phyloP scores from a whole-genome alignment of 1,284 basidiomycete species.

The Cutaneotrichosporon cavernicola region DNA sequence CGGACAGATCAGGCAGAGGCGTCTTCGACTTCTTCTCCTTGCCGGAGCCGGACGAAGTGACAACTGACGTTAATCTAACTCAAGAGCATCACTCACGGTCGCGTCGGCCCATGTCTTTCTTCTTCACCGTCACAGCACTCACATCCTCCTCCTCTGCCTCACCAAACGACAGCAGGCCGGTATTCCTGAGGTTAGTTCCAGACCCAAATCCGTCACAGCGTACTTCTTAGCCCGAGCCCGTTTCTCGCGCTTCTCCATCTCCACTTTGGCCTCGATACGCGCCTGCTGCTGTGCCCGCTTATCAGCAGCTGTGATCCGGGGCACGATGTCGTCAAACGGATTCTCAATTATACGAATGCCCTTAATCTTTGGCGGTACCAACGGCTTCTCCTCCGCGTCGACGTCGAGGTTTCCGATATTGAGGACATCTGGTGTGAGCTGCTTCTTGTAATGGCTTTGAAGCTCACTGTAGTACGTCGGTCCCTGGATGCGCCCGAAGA shows the following conservation, averaged over 20 bases:
- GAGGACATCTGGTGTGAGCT: conserved; percentile 65
- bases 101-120: conserved; percentile 74
- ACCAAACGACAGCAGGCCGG: conserved; percentile 81
- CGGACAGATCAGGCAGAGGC: conserved; percentile 10
- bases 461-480: conserved; percentile 86
- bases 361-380: conserved; percentile 92
- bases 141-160: conserved; percentile 68
- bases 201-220: conserved; percentile 6
- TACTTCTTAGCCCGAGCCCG: conserved; percentile 80
- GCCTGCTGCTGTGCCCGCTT: conserved; percentile 77
- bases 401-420: conserved; percentile 88
- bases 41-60: not conserved
- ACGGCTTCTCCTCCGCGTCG: conserved; percentile 73
- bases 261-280: conserved; percentile 68
- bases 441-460: conserved; percentile 61
- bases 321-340: conserved; percentile 90
- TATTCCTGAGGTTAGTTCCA: conserved; percentile 62
- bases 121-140: conserved; percentile 59
- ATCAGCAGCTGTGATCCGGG: conserved; percentile 93
- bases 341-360: conserved; percentile 81
- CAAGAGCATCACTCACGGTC: conserved; percentile 63
- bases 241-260: conserved; percentile 69
- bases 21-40: conserved; percentile 1
- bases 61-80: conserved; percentile 2
- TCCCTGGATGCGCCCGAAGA: conserved; percentile 67